Percentiles rank a stretch among this genome's conserved stretches.
These are phyloP conservation scores for Ceratocystis papillata DNA, from an alignment of 2,329 filamentous ascomycete species.

Conservation along the genomic window DNA sequence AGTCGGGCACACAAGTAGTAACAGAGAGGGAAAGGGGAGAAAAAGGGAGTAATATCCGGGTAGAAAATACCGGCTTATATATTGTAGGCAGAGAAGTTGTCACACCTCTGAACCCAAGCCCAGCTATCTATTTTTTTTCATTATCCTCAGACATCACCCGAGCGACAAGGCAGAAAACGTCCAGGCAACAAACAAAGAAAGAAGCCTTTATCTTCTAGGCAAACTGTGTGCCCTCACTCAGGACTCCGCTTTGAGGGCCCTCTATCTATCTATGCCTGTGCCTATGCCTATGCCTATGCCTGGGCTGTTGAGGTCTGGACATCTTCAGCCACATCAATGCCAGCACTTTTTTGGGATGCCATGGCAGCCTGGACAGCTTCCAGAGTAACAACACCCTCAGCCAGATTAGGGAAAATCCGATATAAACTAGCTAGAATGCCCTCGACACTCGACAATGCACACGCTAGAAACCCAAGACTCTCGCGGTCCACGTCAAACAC, in stretches of 20 bases:
- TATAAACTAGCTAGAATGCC: constrained; percentile 54
- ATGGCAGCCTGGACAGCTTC: constrained; percentile 40
- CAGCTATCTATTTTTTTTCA: constrained; percentile 4
- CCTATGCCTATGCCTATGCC: background rate
- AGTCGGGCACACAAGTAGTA: too few relatives aligned
- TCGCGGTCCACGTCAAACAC: constrained; percentile 94
- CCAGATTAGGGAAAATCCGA: constrained; percentile 42
- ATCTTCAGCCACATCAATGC: constrained; percentile 26
- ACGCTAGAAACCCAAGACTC: constrained; percentile 84
- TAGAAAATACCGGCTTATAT: background rate
- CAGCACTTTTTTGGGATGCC: background rate
- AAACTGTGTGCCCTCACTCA: constrained; percentile 1
- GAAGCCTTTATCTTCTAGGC: background rate
- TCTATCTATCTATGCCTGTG: background rate
- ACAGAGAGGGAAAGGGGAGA: background rate
- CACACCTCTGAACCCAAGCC: background rate
- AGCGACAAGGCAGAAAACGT: background rate
- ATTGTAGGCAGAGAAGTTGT: constrained; percentile 3
- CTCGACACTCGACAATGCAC: constrained; percentile 69
- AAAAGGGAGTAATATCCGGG: background rate
- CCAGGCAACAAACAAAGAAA: background rate
- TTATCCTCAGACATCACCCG: background rate
- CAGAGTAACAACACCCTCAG: constrained; percentile 46
- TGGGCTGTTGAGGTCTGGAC: background rate
- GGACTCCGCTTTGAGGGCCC: too few relatives aligned